Evolutionary conservation across 352 stramenopile species (phyloP).

Genomic region (Phytophthora brassicae): DNA sequence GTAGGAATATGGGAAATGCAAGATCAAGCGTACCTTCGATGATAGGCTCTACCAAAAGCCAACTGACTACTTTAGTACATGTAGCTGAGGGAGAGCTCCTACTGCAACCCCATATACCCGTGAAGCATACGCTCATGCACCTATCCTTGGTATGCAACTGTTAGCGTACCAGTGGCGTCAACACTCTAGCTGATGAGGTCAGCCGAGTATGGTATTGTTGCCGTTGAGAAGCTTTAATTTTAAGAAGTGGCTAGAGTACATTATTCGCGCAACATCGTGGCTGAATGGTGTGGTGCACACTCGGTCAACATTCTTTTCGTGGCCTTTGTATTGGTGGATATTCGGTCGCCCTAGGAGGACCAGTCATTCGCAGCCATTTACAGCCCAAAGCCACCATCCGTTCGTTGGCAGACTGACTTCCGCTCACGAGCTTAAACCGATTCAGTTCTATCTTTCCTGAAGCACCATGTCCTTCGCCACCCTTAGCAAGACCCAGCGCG

Average conservation of each 20-base stretch:
- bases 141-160: neutral
- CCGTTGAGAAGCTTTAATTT: no score
- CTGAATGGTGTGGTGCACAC: neutral
- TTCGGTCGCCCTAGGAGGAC: slow-evolving; percentile 31
- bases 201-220: no score
- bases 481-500: slow-evolving; percentile 79
- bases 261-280: neutral
- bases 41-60: slow-evolving; percentile 3
- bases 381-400: slow-evolving; percentile 15
- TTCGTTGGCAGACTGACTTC: slow-evolving; percentile 70
- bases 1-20: slow-evolving; percentile 12
- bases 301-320: neutral
- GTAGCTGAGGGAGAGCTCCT: slow-evolving; percentile 16
- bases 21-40: neutral
- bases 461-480: slow-evolving; percentile 85
- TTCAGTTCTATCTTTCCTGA: slow-evolving; percentile 77
- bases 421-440: slow-evolving; percentile 83
- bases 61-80: slow-evolving; percentile 8
- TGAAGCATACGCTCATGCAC: neutral
- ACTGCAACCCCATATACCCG: slow-evolving; percentile 9
- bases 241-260: no score
- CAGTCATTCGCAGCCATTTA: slow-evolving; percentile 65
- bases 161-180: no score
- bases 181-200: no score
- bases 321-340: slow-evolving; percentile 20